phyloP scores from a whole-genome alignment of 2,329 filamentous ascomycete genomes.

The Hortaea sp. region DNA sequence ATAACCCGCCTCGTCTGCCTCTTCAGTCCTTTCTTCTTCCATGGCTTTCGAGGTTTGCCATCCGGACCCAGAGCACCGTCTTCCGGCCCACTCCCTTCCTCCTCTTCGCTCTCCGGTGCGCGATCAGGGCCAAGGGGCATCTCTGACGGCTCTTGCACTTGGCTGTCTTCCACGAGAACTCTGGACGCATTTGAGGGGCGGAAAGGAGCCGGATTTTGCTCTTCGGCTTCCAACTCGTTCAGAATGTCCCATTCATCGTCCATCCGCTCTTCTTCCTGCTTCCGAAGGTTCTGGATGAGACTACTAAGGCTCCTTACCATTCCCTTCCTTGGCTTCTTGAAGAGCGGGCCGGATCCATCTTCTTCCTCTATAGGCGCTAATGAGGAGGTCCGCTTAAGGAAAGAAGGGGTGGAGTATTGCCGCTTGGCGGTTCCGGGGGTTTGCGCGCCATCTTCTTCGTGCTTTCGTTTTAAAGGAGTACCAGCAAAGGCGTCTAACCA shows the following conservation, averaged over 20 bases:
- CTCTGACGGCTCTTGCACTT: constrained; percentile 16
- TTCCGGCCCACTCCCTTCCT: constrained; percentile 36
- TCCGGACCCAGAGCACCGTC: constrained; percentile 36
- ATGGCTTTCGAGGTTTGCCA: constrained; percentile 52
- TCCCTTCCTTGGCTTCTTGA: constrained; percentile 27
- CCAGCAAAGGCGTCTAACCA: constrained; percentile 51
- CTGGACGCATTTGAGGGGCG: constrained; percentile 12
- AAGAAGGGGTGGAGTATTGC: constrained; percentile 58
- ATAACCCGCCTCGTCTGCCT: constrained; percentile 61
- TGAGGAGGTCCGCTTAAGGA: constrained; percentile 46
- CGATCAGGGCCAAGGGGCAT: constrained; percentile 39
- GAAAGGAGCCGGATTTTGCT: constrained; percentile 2
- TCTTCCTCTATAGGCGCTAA: constrained; percentile 50
- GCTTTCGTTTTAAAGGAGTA: constrained; percentile 49
- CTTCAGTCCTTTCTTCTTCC: constrained; percentile 79
- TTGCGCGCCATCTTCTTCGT: constrained; percentile 21
- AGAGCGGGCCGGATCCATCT: constrained; percentile 34
- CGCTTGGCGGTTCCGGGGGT: constrained; percentile 18
- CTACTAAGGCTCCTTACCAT: constrained; percentile 62
- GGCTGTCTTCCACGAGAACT: constrained; percentile 34
- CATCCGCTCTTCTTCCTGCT: constrained; percentile 57
- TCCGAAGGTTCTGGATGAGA: constrained; percentile 60
- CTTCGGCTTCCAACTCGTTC: constrained; percentile 55
- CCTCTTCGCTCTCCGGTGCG: constrained; percentile 47
- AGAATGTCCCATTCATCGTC: constrained; percentile 68